Base-by-base conservation (phyloP, 2,329 filamentous ascomycete genomes). In the Fusarium stilboides region DNA sequence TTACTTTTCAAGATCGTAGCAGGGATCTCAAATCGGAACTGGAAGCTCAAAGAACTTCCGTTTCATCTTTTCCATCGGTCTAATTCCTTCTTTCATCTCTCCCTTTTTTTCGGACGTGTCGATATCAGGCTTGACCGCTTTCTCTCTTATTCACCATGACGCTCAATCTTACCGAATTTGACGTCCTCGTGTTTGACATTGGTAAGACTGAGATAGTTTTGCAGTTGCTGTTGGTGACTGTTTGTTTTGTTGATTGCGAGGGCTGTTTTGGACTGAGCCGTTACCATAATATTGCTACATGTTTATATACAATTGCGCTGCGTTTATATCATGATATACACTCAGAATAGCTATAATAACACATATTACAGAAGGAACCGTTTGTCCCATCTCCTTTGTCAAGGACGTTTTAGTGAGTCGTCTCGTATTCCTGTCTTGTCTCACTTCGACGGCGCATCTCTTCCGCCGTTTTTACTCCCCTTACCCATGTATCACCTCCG, bases 331-430 rank as follows among this genome's bases (percentile, higher is more conserved):
- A 43, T 24, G 22, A 24, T 24, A 51, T 55, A 50, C 39, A 31
- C 43, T 34, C 58, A 69, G 55, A 55, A 70, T 70, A 71, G 64
- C 24, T 28, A 57, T 69, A 71, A 62, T 70, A 70, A 70, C 68
- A 71, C 50, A 57, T 26, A 28, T 50, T 71, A 49, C 73, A 94
- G 92, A 94, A 86, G 92, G 92, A 68, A 94, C 92, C 50, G 89
- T 94, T 68, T 94, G 92, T 79, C 91, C 91, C 73, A 94, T 94
- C 78, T 93, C 91, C 73, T 94, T 94, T 80, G 92, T 94, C 80
- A 93, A 93, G 82, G 91, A 94, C 78, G 88, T 92, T 70, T 83
- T 94, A 82, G 92, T 94, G 88, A 87, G 91, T 82, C 47, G 52
- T 65, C 67, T 53, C 61, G 54, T 68, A 45, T 65, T 65, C 56